A percentile compares a stretch with the other conserved stretches of the same genome.
These are phyloP conservation scores for Kurtzmaniella quercitrusa DNA, from an alignment of 1,139 yeast species.

Conservation along the genomic window DNA sequence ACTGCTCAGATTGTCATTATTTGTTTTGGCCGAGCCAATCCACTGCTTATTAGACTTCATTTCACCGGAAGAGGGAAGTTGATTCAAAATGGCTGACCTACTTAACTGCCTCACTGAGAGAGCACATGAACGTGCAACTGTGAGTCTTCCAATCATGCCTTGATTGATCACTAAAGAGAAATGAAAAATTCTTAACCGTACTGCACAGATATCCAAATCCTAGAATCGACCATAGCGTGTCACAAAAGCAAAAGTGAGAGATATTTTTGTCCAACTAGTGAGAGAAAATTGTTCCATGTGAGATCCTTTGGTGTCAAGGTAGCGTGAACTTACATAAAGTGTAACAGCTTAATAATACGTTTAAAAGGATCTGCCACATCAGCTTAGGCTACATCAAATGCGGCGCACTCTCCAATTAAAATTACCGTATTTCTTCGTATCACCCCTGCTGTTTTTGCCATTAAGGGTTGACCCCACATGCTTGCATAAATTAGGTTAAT, in stretches of 20 bases:
- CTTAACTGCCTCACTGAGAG: conserved; percentile 3
- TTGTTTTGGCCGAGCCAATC: conserved; percentile 3
- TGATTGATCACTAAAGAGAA: neutral
- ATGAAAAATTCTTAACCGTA: neutral
- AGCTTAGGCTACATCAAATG: neutral
- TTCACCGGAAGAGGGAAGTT: conserved; percentile 8
- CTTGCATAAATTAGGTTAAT: neutral
- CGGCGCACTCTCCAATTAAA: neutral
- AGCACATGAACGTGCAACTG: neutral
- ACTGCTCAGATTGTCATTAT: neutral
- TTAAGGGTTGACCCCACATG: neutral
- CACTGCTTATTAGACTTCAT: conserved; percentile 7
- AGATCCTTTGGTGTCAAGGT: neutral
- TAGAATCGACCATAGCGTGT: neutral
- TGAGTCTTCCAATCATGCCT: neutral
- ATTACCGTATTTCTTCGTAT: neutral
- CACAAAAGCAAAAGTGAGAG: neutral
- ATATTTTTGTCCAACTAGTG: neutral
- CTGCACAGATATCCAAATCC: neutral
- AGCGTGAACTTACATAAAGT: no score
- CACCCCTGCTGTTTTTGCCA: neutral
- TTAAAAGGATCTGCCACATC: no score
- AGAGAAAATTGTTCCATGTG: neutral
- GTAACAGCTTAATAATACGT: no score
- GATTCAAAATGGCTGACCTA: conserved; percentile 1